phyloP scores from a whole-genome alignment of 768 basidiomycete genomes.

The Russula ochroleuca region DNA sequence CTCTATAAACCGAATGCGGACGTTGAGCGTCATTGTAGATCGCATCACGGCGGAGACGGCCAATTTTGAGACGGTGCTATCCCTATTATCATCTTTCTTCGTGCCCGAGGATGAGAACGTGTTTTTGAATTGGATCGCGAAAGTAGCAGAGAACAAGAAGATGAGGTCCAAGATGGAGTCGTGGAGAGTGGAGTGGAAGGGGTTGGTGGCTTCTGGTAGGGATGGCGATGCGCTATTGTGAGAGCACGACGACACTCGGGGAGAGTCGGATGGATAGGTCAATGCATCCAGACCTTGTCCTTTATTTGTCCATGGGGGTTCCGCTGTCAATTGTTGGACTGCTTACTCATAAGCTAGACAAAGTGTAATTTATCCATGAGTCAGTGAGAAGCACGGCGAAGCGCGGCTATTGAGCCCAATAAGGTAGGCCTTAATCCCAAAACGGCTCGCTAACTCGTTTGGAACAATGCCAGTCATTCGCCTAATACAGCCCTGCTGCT shows the following conservation, averaged over 20 bases:
- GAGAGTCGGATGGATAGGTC: constrained; percentile 9
- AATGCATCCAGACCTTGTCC: constrained; percentile 2
- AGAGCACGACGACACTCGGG: constrained; percentile 2
- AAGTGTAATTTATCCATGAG: constrained; percentile 18
- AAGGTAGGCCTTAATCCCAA: constrained; percentile 9
- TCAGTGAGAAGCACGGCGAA: neutral
- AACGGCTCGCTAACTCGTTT: neutral
- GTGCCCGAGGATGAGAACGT: constrained; percentile 86
- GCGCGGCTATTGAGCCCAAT: constrained; percentile 10
- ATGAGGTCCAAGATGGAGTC: constrained; percentile 60
- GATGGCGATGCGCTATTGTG: constrained; percentile 59
- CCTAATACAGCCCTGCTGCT: neutral
- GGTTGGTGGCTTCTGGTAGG: constrained; percentile 59
- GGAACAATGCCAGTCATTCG: neutral
- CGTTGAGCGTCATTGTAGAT: constrained; percentile 44
- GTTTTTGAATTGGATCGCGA: constrained; percentile 76
- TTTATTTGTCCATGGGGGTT: neutral
- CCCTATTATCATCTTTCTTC: constrained; percentile 89
- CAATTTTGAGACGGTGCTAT: constrained; percentile 86
- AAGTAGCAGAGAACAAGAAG: constrained; percentile 55
- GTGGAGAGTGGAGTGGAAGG: constrained; percentile 83
- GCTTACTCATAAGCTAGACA: constrained; percentile 5
- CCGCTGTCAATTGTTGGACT: neutral
- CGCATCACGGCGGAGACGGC: constrained; percentile 76
- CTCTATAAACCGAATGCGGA: constrained; percentile 2